These are phyloP conservation scores for Aspergillus diversus DNA, from an alignment of 495 filamentous ascomycete species.

Conservation along the genomic window DNA sequence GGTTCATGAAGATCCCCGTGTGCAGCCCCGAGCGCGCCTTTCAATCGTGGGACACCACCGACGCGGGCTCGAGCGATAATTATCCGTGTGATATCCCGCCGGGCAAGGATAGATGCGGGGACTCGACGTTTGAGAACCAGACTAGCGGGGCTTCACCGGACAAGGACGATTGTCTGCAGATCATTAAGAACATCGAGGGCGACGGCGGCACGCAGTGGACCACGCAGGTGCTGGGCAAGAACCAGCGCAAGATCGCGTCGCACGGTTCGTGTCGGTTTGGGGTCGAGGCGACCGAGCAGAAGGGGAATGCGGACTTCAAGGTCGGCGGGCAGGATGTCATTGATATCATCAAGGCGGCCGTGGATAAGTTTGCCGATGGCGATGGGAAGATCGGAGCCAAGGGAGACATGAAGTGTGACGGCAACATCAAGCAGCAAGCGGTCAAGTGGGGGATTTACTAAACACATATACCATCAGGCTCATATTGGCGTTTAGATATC, in stretches of 20 bases:
- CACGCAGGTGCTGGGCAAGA: neutral
- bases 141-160: slow-evolving; percentile 34
- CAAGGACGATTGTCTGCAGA: slow-evolving; percentile 33
- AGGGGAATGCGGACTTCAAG: slow-evolving; percentile 13
- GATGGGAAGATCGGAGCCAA: slow-evolving; percentile 14
- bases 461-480: neutral
- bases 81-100: slow-evolving; percentile 36
- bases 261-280: slow-evolving; percentile 11
- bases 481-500: too few species aligned
- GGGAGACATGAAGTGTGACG: slow-evolving; percentile 15
- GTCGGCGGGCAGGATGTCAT: slow-evolving; percentile 19
- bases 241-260: slow-evolving; percentile 19
- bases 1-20: slow-evolving; percentile 38
- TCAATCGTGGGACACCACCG: slow-evolving; percentile 25
- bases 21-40: slow-evolving; percentile 28
- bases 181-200: slow-evolving; percentile 38
- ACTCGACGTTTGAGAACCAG: slow-evolving; percentile 33
- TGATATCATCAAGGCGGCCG: slow-evolving; percentile 17
- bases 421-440: slow-evolving; percentile 7
- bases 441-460: slow-evolving; percentile 19
- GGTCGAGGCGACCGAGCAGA: neutral
- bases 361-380: neutral
- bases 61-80: slow-evolving; percentile 15
- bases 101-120: slow-evolving; percentile 26
- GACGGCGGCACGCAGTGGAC: slow-evolving; percentile 7